Evolutionary conservation across 257 asterid species (phyloP), one percentile per base, ranked within the genome.

Genomic region (Nicotiana sylvestris): DNA sequence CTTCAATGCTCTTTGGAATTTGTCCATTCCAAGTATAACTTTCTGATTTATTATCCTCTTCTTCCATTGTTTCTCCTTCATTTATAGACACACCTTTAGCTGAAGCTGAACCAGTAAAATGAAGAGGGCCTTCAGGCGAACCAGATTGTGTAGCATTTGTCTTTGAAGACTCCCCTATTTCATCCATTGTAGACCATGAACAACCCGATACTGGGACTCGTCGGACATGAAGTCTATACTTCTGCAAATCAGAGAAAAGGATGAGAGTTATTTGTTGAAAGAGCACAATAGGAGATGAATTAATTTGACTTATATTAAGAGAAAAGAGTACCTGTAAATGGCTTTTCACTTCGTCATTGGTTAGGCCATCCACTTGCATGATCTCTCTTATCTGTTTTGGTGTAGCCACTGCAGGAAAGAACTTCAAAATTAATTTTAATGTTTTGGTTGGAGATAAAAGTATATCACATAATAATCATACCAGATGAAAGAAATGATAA

Each of bases 61-160:
- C 94, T 35, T 88, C 91, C 60, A 83, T 65, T 83, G 89, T 88
- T 30, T 83, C 86, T 17, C 87, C 86, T 25, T 85, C 86, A 1
- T 84, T 77, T 4, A 78, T 78, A 0, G 93, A 90, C 1, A 88
- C 84, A 46, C 85, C 91, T 84, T 86, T 82, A 0, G 91, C 86
- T 0, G 90, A 87, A 39, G 89, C 86, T 0, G 90, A 87, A 25
- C 90, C 91, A 15, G 81, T 77, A 37, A 89, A 62, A 8, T 92
- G 84, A 32, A 94, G 83, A 56, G 92, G 98, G 55, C 96, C 91
- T 27, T 87, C 86, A 0, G 98, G 95, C 29, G 98, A 93, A 62
- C 88, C 78, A 1, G 91, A 86, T 60, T 85, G 84, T 16, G 80
- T 64, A 33, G 66, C 77, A 62, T 85, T 82, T 30, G 43, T 87